These are phyloP conservation scores for Arabidopsis lyrata DNA, from an alignment of 441 rosid species.

Conservation along the genomic window DNA sequence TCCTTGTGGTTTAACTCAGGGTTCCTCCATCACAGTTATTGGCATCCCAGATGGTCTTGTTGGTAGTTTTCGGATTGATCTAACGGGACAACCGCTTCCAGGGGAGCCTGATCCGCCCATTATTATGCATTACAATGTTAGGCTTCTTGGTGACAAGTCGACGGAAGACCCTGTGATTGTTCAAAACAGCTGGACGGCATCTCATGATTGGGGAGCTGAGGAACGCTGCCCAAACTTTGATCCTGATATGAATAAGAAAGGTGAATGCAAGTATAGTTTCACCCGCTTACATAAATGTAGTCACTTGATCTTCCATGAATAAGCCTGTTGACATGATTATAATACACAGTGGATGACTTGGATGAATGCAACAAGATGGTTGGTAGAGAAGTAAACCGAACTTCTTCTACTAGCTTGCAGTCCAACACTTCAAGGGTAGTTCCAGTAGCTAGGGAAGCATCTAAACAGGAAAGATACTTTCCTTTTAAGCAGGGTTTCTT, in stretches of 20 bases:
- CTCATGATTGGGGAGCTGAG: constrained; percentile 96
- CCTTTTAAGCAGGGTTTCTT: constrained; percentile 69
- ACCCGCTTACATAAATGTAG: neutral
- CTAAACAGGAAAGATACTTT: constrained; percentile 62
- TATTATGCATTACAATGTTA: constrained; percentile 88
- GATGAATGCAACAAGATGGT: constrained; percentile 87
- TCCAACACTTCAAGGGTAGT: constrained; percentile 54
- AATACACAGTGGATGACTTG: constrained; percentile 66
- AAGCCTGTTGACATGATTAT: neutral
- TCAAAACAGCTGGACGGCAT: constrained; percentile 92
- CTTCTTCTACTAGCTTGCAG: constrained; percentile 45
- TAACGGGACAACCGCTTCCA: constrained; percentile 91
- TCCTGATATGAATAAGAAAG: constrained; percentile 79
- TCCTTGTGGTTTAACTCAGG: constrained; percentile 96
- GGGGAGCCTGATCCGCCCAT: constrained; percentile 99
- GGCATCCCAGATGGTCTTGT: constrained; percentile 91
- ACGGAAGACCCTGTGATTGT: constrained; percentile 98
- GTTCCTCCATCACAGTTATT: constrained; percentile 89
- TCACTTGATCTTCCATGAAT: constrained; percentile 12
- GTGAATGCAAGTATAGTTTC: constrained; percentile 12
- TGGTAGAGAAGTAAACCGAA: constrained; percentile 64
- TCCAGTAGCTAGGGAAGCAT: constrained; percentile 52
- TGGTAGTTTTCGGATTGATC: constrained; percentile 84
- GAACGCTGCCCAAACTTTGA: constrained; percentile 90
- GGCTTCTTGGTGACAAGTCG: constrained; percentile 93